Evolutionary conservation across 805 yeast genomes (phyloP).

Genomic region (Dipodascopsis uninucleata): DNA sequence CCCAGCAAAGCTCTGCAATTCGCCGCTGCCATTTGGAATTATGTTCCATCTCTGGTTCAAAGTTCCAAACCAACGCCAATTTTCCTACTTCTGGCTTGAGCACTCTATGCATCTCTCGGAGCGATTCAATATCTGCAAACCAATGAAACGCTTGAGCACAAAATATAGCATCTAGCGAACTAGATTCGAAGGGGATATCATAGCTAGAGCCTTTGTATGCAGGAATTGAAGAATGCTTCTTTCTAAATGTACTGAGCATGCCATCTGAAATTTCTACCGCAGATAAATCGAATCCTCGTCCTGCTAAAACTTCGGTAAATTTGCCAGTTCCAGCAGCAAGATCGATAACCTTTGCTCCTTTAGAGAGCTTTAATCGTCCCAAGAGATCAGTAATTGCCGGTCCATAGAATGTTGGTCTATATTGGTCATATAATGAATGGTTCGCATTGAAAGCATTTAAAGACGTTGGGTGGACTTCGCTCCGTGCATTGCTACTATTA

Average conservation of each 20-base stretch:
- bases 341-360: constrained; percentile 42
- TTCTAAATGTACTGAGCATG: constrained; percentile 48
- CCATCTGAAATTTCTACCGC: constrained; percentile 58
- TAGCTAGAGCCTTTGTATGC: constrained; percentile 44
- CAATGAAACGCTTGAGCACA: constrained; percentile 65
- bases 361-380: constrained; percentile 37
- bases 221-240: constrained; percentile 46
- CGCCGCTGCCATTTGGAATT: constrained; percentile 41
- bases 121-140: constrained; percentile 52
- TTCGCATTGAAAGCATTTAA: constrained; percentile 50
- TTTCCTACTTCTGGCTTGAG: constrained; percentile 46
- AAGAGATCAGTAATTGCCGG: constrained; percentile 45
- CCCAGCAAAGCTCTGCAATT: constrained; percentile 39
- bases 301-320: constrained; percentile 48
- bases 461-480: constrained; percentile 43
- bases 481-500: background rate
- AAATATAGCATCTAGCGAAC: constrained; percentile 48
- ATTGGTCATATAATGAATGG: constrained; percentile 49
- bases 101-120: constrained; percentile 50
- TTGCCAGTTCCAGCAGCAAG: constrained; percentile 65
- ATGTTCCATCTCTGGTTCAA: constrained; percentile 37
- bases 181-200: constrained; percentile 45
- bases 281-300: constrained; percentile 42
- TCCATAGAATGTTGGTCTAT: constrained; percentile 49
- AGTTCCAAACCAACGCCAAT: constrained; percentile 60